Percentiles rank a stretch among this genome's conserved stretches.
These are phyloP conservation scores for Aspergillus thermomutatus DNA, from an alignment of 2,329 filamentous ascomycete species.

Conservation along the genomic window DNA sequence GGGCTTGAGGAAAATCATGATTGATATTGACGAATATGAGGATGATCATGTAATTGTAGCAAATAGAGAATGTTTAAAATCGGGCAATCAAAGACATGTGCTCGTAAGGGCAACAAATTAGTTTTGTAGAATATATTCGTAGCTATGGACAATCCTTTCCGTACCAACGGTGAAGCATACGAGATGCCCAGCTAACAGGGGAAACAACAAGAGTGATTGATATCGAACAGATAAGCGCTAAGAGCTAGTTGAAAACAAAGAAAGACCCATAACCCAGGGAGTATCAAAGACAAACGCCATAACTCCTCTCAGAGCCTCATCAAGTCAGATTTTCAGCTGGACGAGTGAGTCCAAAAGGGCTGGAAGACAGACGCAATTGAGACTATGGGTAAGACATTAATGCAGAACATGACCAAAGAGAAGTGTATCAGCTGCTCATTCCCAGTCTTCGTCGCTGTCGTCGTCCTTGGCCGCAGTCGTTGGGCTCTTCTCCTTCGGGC, in stretches of 20 bases:
- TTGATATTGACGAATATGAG: constrained; percentile 1
- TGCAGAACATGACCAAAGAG: background rate
- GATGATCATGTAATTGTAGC: constrained; percentile 1
- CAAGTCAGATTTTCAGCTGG: background rate
- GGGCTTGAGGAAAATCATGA: constrained; percentile 16
- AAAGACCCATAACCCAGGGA: background rate
- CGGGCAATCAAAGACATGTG: background rate
- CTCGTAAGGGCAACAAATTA: background rate
- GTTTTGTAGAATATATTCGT: background rate
- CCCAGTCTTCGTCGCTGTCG: constrained; percentile 75
- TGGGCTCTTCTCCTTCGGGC: constrained; percentile 52
- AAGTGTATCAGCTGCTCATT: constrained; percentile 45
- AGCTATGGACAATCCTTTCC: background rate
- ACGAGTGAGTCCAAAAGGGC: background rate
- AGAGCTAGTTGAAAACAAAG: background rate
- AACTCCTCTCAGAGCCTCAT: background rate
- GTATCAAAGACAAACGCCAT: background rate
- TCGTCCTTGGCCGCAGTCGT: constrained; percentile 37
- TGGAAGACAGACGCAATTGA: background rate
- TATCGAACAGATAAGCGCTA: background rate
- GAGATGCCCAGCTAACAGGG: background rate
- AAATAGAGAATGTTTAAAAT: constrained; percentile 9
- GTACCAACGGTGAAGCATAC: background rate
- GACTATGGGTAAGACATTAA: background rate
- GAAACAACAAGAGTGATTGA: background rate